These are phyloP conservation scores for Trichoderma atroviride DNA, from an alignment of 2,329 filamentous ascomycete genomes.

Conservation along the genomic window DNA sequence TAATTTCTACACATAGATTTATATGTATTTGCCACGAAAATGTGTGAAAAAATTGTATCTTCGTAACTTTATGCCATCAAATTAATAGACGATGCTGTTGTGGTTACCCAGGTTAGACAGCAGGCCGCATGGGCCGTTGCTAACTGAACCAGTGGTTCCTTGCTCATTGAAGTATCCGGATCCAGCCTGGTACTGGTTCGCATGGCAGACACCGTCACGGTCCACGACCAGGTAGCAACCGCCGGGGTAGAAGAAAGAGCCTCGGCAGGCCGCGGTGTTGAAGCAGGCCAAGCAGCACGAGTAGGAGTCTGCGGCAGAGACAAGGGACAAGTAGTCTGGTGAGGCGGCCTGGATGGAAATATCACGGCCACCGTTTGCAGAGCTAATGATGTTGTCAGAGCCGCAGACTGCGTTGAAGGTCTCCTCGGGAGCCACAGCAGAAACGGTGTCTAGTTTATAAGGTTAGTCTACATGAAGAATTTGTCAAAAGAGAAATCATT, in stretches of 20 bases:
- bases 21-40: background rate
- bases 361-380: background rate
- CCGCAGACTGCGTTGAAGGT: slow-evolving; percentile 20
- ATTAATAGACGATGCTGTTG: too few relatives aligned
- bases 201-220: slow-evolving; percentile 1
- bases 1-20: background rate
- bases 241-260: slow-evolving; percentile 3
- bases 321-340: background rate
- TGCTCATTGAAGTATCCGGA: background rate
- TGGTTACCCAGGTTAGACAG: background rate
- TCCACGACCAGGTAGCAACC: slow-evolving; percentile 33
- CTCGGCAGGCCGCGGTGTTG: background rate
- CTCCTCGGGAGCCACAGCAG: background rate
- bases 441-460: background rate
- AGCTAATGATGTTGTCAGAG: slow-evolving; percentile 4
- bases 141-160: background rate
- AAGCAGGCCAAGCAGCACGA: slow-evolving; percentile 6
- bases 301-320: background rate
- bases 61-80: too few relatives aligned
- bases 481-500: background rate
- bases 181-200: slow-evolving; percentile 3
- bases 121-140: slow-evolving; percentile 17
- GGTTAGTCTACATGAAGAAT: background rate
- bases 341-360: background rate
- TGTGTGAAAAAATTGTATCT: background rate